Percentiles rank a stretch among this genome's conserved stretches.
Conservation (phyloP, 306 rosid genomes). For the Geum urbanum region DNA sequence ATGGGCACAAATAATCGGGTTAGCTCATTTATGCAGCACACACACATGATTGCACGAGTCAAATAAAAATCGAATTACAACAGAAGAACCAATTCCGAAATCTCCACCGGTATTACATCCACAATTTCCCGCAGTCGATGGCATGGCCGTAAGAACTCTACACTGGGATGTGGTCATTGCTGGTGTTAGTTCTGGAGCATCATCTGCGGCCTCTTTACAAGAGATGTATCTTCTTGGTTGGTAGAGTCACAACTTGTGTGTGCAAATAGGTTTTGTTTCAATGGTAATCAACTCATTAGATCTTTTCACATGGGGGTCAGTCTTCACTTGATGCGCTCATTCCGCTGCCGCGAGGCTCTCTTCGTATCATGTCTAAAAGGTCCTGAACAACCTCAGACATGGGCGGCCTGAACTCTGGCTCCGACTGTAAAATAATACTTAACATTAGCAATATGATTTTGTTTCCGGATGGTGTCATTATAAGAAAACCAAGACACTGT, state of each 20-base stretch:
- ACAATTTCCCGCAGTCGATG: conserved; percentile 14
- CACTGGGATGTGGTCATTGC: conserved; percentile 23
- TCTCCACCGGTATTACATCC: conserved; percentile 15
- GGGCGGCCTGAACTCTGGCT: conserved; percentile 89
- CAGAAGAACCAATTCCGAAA: conserved; percentile 24
- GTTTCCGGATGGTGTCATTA: not conserved
- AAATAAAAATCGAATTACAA: conserved; percentile 27
- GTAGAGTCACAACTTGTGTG: conserved; percentile 28
- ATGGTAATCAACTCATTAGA: conserved; percentile 7
- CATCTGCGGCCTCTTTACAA: conserved; percentile 18
- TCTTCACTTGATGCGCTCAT: conserved; percentile 38
- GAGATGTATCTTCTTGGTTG: conserved; percentile 21
- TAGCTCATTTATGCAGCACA: conserved; percentile 30
- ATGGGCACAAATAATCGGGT: conserved; percentile 43
- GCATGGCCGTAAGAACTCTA: conserved; percentile 18
- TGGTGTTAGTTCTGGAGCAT: conserved; percentile 33
- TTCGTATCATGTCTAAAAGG: conserved; percentile 70
- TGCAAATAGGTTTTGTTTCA: conserved; percentile 3
- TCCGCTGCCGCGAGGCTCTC: conserved; percentile 53
- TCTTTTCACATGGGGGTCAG: conserved; percentile 33
- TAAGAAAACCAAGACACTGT: not conserved
- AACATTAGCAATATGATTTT: conserved; percentile 15
- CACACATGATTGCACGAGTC: conserved; percentile 25
- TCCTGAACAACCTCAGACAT: conserved; percentile 92
- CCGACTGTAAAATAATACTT: conserved; percentile 48